Evolutionary conservation across 805 yeast species (phyloP), one percentile per base, ranked within the genome.

Genomic region (Hanseniaspora osmophila): DNA sequence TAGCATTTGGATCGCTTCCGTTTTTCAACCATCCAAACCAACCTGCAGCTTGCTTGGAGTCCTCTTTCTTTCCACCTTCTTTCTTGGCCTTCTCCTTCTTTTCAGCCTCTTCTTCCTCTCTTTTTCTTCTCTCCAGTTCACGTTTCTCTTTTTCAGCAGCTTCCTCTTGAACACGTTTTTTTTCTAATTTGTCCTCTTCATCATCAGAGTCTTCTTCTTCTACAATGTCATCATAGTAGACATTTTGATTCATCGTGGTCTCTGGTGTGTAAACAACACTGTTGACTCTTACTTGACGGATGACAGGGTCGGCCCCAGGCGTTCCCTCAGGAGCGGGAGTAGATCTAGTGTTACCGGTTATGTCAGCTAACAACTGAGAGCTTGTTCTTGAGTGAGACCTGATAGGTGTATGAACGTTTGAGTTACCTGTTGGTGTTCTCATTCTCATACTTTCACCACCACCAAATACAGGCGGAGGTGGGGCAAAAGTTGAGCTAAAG

Each of bases 1-100:
- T 85, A 44, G 76, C 84, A 41, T 75, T 79, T 29, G 75, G 73
- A 40, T 70, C 71, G 27, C 7, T 22, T 22, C 27, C 27, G 69
- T 71, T 67, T 62, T 54, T 67, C 48, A 82, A 63, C 84, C 94
- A 83, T 9, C 80, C 70, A 48, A 75, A 64, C 80, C 80, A 72
- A 15, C 73, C 55, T 41, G 53, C 39, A 40, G 54, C 44, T 15
- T 50, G 47, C 6, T 48, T 47, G 39, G 48, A 51, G 32, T 50
- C 47, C 29, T 50, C 46, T 41, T 49, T 17, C 10, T 19, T 30
- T 56, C 50, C 44, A 53, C 53, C 29, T 50, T 52, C 39, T 54
- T 54, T 43, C 59, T 43, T 49, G 51, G 49, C 53, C 52, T 37
- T 47, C 47, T 22, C 47, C 47, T 30, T 49, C 49, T 44, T 54